Evolutionary conservation across 306 rosid species (phyloP), one percentile per base, ranked within the genome.

Genomic region (Delonix regia): DNA sequence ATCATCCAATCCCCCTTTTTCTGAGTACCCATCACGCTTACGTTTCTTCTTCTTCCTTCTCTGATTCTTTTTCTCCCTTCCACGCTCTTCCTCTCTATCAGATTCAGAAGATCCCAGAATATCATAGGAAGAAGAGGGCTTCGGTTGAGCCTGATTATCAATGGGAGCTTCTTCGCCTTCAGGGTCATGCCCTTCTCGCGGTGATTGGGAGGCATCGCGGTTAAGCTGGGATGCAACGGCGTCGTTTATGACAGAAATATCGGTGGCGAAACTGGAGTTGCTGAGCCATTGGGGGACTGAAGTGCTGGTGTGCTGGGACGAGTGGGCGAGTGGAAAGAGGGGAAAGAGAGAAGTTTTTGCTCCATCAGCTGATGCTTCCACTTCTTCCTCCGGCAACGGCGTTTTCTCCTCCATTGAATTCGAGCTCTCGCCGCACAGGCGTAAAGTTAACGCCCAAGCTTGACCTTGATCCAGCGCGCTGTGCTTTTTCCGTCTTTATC

Each of bases 261-360:
- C 84, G 80, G 92, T 34, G 77, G 89, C 92, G 96, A 95, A 95
- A 89, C 99, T 92, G 64, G 98, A 77, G 80, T 90, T 93, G 82
- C 28, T 5, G 80, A 93, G 96, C 97, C 97, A 93, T 21, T 83
- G 96, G 11, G 96, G 81, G 22, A 48, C 78, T 9, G 91, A 80
- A 48, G 75, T 0, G 33, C 42, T 56, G 11, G 65, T 45, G 42
- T 59, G 80, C 33, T 38, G 78, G 48, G 91, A 81, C 39, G 84
- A 64, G 41, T 75, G 52, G 10, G 81, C 15, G 60, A 70, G 73
- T 2, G 92, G 77, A 11, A 81, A 74, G 4, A 90, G 79, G 22
- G 97, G 97, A 71, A 94, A 91, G 0, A 91, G 83, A 1, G 97
- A 86, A 25, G 80, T 1, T 44, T 83, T 77, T 0, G 77, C 14